Evolutionary conservation across 1,284 basidiomycete genomes (phyloP), one percentile per base, ranked within the genome.

Genomic region (Malassezia brasiliensis): DNA sequence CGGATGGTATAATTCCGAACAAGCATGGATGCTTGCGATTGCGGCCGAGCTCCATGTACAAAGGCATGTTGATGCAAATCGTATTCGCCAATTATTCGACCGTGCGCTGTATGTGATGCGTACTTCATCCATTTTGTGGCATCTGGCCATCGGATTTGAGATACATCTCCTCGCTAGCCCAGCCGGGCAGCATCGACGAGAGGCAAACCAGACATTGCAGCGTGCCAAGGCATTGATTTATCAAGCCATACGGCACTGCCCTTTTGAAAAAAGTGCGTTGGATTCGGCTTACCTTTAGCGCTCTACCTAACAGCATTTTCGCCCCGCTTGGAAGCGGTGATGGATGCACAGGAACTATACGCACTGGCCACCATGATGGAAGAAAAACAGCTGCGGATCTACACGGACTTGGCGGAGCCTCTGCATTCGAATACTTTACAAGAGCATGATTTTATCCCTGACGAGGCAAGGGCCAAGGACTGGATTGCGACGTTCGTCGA

Each of bases 321-420:
- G 10, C 37, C 50, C 0, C 10, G 5, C 28, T 25, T 57, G n/a
- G 15, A 17, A 3, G n/a, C 20, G 14, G 46, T 41, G 11, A 48
- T 57, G 11, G 47, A 45, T 14, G 37, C 12, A 1, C 15, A 52
- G 9, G 55, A 57, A 30, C 28, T 41, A 14, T 10, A 37, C 17
- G 25, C 41, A 3, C 19, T 57, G n/a, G 28, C 34, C 6, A 20
- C 15, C 17, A 19, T 40, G 19, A 35, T 39, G 14, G 55, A 50
- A 11, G 55, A 57, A 28, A 47, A 50, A n/a, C 41, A 57, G 25
- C 20, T 57, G 2, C 50, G 55, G 10, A 34, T 52, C 7, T 56
- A 47, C 28, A 11, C 37, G 2, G 48, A 56, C n/a, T 20, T 47
- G 25, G 30, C 30, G n/a, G 45, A 36, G 9, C 45, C 45, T 2